Evolutionary conservation across 192 early-diverging fungal species (phyloP), one percentile per base, ranked within the genome.

Genomic region (Linnemannia schmuckeri): DNA sequence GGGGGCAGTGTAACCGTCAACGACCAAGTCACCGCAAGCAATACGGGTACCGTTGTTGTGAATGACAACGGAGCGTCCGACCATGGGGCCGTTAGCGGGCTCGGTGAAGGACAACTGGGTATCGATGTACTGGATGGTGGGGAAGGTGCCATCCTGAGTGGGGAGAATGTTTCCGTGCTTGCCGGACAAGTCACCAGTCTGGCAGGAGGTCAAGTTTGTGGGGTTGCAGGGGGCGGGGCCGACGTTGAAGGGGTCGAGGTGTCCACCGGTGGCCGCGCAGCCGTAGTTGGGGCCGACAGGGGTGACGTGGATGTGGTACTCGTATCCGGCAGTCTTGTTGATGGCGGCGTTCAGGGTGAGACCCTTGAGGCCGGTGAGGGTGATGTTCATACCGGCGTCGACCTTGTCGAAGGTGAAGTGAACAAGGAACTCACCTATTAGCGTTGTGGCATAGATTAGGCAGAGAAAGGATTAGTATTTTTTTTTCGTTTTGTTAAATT

Each of bases 151-250:
- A 30, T 27, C 13, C 30, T 13, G 30, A 44, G 85, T 88, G 24
- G 70, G 83, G 33, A 78, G 76, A 74, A 94, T 61, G 83, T 88
- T 89, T 44, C 93, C 93, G 80, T 89, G 80, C 69, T 89, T 83
- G 69, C 93, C 93, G 47, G 91, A 79, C 73, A 94, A 76, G 77
- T 94, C 93, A 76, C 93, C 93, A 20, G 89, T 80, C 85, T 93
- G 90, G 80, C 93, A 94, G 17, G 91, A 85, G 46, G 80, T 78
- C 63, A 81, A 42, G 80, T 87, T 75, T 4, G 24, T 1, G 46
- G 68, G 68, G 46, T 87, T 66, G 85, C 85, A 86, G 35, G 84
- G 84, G 35, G 20, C n/a, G 38, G 42, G 2, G 38, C 85, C 85
- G 41, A 81, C 76, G n/a, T 78, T 81, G 71, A n/a, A 37, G 85